Percentiles rank a stretch among this genome's conserved stretches.
phyloP scores from a whole-genome alignment of 73 alveolate genomes.

The Paramecium bursaria region DNA sequence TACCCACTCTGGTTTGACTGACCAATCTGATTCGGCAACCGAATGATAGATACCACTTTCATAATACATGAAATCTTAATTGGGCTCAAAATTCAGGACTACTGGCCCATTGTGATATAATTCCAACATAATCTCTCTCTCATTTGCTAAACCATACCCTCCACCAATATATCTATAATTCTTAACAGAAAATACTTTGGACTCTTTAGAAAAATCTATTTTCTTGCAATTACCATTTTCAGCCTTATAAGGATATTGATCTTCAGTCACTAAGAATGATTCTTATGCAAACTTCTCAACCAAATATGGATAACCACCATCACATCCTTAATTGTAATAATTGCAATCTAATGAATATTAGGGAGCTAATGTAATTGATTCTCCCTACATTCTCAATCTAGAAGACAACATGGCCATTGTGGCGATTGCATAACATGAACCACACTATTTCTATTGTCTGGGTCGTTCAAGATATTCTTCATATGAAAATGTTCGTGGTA shows the following conservation, averaged over 20 bases:
- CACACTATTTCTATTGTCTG: constrained; percentile 56
- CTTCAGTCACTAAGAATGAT: constrained; percentile 63
- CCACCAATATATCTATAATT: constrained; percentile 70
- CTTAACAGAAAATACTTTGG: constrained; percentile 33
- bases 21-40: constrained; percentile 65
- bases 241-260: constrained; percentile 65
- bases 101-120: constrained; percentile 63
- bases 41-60: constrained; percentile 70
- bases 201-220: constrained; percentile 49
- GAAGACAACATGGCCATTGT: constrained; percentile 70
- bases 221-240: constrained; percentile 57
- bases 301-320: constrained; percentile 71
- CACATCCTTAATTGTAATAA: constrained; percentile 68
- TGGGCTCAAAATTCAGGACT: constrained; percentile 64
- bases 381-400: constrained; percentile 65
- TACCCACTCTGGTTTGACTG: constrained; percentile 62
- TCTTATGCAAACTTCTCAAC: constrained; percentile 62
- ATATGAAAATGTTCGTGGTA: background rate
- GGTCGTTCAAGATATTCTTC: constrained; percentile 36
- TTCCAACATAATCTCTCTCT: constrained; percentile 70
- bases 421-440: constrained; percentile 71
- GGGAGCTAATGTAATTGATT: constrained; percentile 55
- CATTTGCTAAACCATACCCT: constrained; percentile 66
- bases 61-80: constrained; percentile 69
- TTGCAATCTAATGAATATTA: constrained; percentile 67